phyloP scores from a whole-genome alignment of 2,329 filamentous ascomycete species.

The Alternaria sp. region DNA sequence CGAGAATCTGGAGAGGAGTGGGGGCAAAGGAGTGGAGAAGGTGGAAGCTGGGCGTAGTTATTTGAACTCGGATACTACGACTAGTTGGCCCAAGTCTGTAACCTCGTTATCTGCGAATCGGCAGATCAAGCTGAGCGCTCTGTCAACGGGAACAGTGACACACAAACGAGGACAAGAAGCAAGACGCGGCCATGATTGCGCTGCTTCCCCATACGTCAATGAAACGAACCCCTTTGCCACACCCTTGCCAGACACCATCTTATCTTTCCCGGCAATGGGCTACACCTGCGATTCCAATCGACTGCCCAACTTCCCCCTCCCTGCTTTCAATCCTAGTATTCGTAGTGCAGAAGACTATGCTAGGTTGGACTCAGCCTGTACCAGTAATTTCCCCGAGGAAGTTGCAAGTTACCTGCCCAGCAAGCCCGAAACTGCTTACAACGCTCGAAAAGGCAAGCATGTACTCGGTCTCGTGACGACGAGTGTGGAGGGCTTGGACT shows the following conservation, averaged over 20 bases:
- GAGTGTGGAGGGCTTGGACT: slow-evolving; percentile 17
- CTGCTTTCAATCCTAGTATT: not conserved
- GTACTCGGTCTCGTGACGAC: slow-evolving; percentile 23
- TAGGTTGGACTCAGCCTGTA: slow-evolving; percentile 15
- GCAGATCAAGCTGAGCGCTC: slow-evolving; percentile 26
- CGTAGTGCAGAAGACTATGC: not conserved
- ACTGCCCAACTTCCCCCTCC: not conserved
- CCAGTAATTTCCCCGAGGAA: not conserved
- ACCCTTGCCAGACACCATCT: not conserved
- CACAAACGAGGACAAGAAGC: not conserved
- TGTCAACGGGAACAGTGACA: not conserved
- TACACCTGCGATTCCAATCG: too few relatives aligned
- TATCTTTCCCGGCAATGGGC: too few relatives aligned
- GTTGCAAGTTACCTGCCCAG: not conserved
- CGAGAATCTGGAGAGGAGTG: not conserved
- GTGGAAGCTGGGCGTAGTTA: slow-evolving; percentile 7
- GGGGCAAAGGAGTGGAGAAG: not conserved
- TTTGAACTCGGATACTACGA: slow-evolving; percentile 8
- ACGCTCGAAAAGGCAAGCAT: slow-evolving; percentile 33
- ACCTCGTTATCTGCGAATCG: slow-evolving; percentile 28
- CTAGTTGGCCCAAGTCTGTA: slow-evolving; percentile 16
- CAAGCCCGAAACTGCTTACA: slow-evolving; percentile 14
- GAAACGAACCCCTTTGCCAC: not conserved
- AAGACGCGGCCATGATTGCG: not conserved
- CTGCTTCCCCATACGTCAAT: not conserved